Evolutionary conservation across 2,329 filamentous ascomycete genomes (phyloP).

Genomic region (Alternaria sp.): DNA sequence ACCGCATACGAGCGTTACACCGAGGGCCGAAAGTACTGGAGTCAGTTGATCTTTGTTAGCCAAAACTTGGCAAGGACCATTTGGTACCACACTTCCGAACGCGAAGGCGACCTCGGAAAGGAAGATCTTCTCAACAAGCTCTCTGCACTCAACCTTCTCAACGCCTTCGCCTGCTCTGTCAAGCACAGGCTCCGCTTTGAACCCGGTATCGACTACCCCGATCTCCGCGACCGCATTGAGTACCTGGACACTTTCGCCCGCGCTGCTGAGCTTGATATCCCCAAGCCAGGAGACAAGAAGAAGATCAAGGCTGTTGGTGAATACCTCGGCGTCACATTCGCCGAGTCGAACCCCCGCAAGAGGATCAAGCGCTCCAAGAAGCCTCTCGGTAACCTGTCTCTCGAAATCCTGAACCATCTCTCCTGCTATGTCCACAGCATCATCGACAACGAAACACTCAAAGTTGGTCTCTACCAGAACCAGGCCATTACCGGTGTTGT

Average conservation of each 20-base stretch:
- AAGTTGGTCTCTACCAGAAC: constrained; percentile 65
- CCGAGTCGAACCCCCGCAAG: constrained; percentile 79
- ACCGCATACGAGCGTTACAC: constrained; percentile 75
- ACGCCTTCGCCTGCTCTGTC: constrained; percentile 77
- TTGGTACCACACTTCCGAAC: constrained; percentile 77
- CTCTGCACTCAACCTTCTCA: constrained; percentile 75
- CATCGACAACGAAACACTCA: constrained; percentile 62
- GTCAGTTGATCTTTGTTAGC: constrained; percentile 59
- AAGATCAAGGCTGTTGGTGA: constrained; percentile 69
- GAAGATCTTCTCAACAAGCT: constrained; percentile 74
- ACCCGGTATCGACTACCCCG: constrained; percentile 77
- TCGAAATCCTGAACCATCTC: constrained; percentile 79
- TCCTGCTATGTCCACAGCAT: constrained; percentile 69
- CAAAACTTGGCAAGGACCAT: constrained; percentile 72
- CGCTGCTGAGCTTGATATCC: constrained; percentile 56
- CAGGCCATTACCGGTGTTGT: constrained; percentile 64
- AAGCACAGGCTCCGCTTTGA: constrained; percentile 87
- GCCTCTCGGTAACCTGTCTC: constrained; percentile 81
- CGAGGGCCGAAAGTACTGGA: constrained; percentile 71
- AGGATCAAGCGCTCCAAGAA: constrained; percentile 73
- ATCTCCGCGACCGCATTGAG: constrained; percentile 71
- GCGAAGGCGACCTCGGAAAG: constrained; percentile 65
- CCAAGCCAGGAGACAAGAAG: constrained; percentile 34
- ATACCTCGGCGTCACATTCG: constrained; percentile 78
- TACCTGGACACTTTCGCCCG: constrained; percentile 79